These are phyloP conservation scores for Microthlaspi erraticum DNA, from an alignment of 345 rosid genomes.

Conservation along the genomic window DNA sequence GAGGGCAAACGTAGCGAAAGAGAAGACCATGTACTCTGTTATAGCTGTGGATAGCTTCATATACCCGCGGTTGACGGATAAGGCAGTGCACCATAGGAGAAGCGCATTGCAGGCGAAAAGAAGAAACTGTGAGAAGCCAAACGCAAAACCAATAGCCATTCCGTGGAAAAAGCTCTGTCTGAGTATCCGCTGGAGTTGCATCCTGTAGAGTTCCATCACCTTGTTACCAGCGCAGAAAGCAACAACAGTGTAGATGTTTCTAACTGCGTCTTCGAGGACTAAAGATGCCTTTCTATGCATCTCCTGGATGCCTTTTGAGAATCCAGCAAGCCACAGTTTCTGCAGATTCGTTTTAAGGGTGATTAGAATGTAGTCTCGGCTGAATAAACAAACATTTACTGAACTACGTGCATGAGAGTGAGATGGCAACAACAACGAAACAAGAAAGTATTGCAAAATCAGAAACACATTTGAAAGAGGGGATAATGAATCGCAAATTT, in stretches of 20 bases:
- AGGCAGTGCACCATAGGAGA: slow-evolving; percentile 92
- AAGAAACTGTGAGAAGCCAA: too few relatives aligned
- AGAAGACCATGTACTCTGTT: slow-evolving; percentile 94
- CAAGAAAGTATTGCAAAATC: not conserved
- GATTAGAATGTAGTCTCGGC: not conserved
- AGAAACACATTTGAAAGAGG: slow-evolving; percentile 17
- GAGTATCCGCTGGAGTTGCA: too few relatives aligned
- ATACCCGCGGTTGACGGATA: slow-evolving; percentile 56
- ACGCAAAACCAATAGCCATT: too few relatives aligned
- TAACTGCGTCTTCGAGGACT: slow-evolving; percentile 98
- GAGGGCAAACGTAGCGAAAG: slow-evolving; percentile 97
- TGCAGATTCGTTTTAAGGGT: slow-evolving; percentile 47
- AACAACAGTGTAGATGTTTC: too few relatives aligned
- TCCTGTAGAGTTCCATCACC: too few relatives aligned
- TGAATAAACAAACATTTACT: slow-evolving; percentile 4
- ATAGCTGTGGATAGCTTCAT: slow-evolving; percentile 76
- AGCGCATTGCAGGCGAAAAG: slow-evolving; percentile 98
- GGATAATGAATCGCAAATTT: not conserved
- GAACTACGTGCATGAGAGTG: not conserved
- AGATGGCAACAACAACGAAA: not conserved
- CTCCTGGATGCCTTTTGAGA: slow-evolving; percentile 98
- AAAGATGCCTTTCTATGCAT: slow-evolving; percentile 99
- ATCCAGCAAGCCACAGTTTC: slow-evolving; percentile 99
- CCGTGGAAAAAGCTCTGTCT: too few relatives aligned
- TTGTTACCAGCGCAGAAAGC: too few relatives aligned